Percentiles rank a stretch among this genome's conserved stretches.
Evolutionary conservation across 495 filamentous ascomycete species (phyloP).

Genomic region (Aspergillus steynii): DNA sequence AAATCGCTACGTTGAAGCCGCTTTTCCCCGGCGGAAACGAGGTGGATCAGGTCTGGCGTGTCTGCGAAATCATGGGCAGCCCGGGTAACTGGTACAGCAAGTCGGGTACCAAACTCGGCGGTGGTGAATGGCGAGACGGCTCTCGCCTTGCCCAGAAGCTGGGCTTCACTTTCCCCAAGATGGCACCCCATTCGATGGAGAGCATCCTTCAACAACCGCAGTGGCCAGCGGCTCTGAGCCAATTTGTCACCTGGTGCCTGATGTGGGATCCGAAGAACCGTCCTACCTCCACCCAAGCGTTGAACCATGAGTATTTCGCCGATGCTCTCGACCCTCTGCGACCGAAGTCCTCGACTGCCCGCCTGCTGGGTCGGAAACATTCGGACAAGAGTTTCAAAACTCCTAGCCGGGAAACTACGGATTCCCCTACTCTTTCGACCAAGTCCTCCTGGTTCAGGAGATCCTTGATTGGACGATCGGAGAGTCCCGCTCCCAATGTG

Average conservation of each 20-base stretch:
- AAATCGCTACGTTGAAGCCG: conserved; percentile 95
- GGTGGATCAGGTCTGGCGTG: conserved; percentile 98
- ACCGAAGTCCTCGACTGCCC: conserved; percentile 86
- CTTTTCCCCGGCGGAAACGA: conserved; percentile 97
- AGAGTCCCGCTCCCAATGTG: conserved; percentile 50
- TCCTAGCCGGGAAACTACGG: conserved; percentile 61
- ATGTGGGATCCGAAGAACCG: conserved; percentile 98
- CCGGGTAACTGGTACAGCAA: conserved; percentile 98
- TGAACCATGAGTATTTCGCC: conserved; percentile 93
- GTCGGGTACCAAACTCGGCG: conserved; percentile 79
- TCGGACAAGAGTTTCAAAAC: conserved; percentile 69
- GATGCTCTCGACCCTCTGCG: conserved; percentile 92
- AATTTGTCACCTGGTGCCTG: conserved; percentile 97
- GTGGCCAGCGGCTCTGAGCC: conserved; percentile 84
- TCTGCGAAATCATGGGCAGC: conserved; percentile 99
- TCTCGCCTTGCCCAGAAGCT: conserved; percentile 90
- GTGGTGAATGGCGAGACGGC: conserved; percentile 97
- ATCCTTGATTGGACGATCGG: conserved; percentile 76
- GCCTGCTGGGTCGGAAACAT: conserved; percentile 82
- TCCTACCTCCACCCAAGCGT: conserved; percentile 90
- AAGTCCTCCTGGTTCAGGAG: conserved; percentile 97
- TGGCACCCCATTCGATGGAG: conserved; percentile 97
- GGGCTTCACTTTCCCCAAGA: conserved; percentile 98
- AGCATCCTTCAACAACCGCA: conserved; percentile 85
- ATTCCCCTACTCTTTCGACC: conserved; percentile 68